phyloP scores from a whole-genome alignment of 257 asterid genomes.

The Solanum pinnatisectum region DNA sequence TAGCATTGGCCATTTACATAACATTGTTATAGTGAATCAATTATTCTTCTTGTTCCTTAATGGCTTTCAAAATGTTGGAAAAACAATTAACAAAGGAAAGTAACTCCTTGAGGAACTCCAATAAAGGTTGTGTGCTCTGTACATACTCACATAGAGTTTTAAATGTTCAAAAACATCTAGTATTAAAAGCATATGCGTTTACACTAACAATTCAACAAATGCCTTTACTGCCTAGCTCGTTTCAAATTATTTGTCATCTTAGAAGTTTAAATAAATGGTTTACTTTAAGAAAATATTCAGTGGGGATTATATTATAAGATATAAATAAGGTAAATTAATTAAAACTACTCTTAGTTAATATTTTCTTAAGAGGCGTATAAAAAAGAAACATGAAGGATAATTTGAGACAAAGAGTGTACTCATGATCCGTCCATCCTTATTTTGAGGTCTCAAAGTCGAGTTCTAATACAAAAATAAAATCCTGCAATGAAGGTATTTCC shows the following conservation, averaged over 20 bases:
- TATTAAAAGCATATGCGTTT: not conserved
- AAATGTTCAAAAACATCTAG: not conserved
- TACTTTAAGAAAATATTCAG: too few species aligned
- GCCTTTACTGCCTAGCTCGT: not conserved
- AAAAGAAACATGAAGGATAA: too few species aligned
- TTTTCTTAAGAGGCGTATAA: too few species aligned
- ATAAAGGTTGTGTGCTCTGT: not conserved
- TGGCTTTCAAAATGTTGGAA: not conserved
- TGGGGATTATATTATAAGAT: too few species aligned
- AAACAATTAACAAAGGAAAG: not conserved
- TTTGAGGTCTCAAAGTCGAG: too few species aligned
- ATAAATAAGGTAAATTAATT: too few species aligned
- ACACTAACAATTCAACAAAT: not conserved
- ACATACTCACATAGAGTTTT: not conserved
- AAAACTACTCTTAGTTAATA: too few species aligned
- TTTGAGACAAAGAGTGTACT: too few species aligned
- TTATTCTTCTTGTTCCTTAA: not conserved
- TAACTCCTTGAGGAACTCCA: not conserved
- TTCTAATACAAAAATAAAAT: not conserved
- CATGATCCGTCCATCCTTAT: not conserved
- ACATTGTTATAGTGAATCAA: constrained; percentile 14
- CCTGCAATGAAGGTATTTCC: not conserved
- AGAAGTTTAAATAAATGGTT: too few species aligned
- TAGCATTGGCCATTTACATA: constrained; percentile 9
- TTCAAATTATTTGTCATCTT: not conserved